Base-by-base conservation (phyloP, 2,329 filamentous ascomycete species). In the Colletotrichum ledebouriae region DNA sequence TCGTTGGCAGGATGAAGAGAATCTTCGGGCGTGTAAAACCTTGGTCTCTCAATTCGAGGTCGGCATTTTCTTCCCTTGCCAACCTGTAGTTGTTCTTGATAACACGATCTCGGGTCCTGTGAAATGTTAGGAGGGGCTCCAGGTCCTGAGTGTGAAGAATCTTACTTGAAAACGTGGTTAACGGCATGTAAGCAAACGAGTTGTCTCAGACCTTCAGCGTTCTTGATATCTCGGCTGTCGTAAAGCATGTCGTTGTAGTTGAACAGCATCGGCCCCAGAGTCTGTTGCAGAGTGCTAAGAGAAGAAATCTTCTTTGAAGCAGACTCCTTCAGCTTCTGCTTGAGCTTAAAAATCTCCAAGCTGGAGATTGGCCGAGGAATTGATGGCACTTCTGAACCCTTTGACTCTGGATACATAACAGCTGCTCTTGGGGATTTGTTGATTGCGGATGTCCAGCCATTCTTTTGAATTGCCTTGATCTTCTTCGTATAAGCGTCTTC, bases 21-120 rank as follows among this genome's bases (percentile, higher is more conserved):
- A 98, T 91, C 77, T 98, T 98, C 7, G 96, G 96, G 5, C 96
- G 86, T 0, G 95, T 98, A 78, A 98, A 99, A 0, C 96, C 96
- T 79, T 99, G 96, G 73, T 99, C 96, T 71, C 94, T 89, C 17
- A 94, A 84, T 72, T 97, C 94, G 4, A 92, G 81, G 42, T 92
- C 90, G 42, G 85, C 85, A 10, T 87, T 86, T 4, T 88, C 85
- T 61, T 91, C 88, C 73, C 90, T 90, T 10, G 91, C 84, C 11
- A 97, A 80, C 71, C 90, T 93, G 61, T 92, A 88, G 75, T 94
- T 98, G 80, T 98, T 97, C 79, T 97, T 98, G 69, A 98, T 87
- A 0, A 98, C 92, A 34, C 90, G 89, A 75, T 98, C 95, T 72
- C 96, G 90, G 2, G 95, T 98, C 78, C 88, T 90, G 58, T 1